A percentile compares a stretch with the other conserved stretches of the same genome.
These are phyloP conservation scores for Pugionium dolabratum DNA, from an alignment of 345 rosid genomes.

Conservation along the genomic window DNA sequence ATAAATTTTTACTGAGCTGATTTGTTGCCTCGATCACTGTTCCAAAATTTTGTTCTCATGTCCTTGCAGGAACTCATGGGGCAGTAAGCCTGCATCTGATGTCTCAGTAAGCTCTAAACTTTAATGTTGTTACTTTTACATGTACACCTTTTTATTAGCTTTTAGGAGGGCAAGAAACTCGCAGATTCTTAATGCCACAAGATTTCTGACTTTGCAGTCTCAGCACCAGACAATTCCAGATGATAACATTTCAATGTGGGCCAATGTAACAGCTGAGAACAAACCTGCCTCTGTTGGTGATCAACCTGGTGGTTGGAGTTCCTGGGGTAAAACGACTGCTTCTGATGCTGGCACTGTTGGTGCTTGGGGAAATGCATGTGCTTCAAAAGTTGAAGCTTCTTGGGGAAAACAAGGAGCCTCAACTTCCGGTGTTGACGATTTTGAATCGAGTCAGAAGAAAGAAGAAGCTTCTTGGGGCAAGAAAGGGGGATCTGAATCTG, in stretches of 20 bases:
- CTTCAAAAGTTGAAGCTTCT: constrained; percentile 43
- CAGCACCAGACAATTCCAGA: constrained; percentile 26
- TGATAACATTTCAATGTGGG: constrained; percentile 46
- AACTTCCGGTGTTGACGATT: constrained; percentile 38
- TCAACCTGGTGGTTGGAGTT: constrained; percentile 48
- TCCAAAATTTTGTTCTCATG: constrained; percentile 5
- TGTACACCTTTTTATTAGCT: constrained; percentile 9
- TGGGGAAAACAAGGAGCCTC: constrained; percentile 47
- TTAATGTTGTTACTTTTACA: background rate
- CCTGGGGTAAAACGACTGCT: constrained; percentile 57
- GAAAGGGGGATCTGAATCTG: constrained; percentile 30
- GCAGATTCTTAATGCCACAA: constrained; percentile 13
- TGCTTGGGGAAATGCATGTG: constrained; percentile 52
- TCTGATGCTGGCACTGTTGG: constrained; percentile 43
- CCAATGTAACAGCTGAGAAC: constrained; percentile 45
- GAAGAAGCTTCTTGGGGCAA: constrained; percentile 41
- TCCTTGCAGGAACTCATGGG: constrained; percentile 35
- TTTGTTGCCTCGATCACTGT: background rate
- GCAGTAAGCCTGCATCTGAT: constrained; percentile 37
- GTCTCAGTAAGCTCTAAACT: constrained; percentile 16
- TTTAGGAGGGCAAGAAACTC: background rate
- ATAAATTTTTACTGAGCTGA: background rate
- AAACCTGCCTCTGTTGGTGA: constrained; percentile 40
- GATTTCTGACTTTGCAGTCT: constrained; percentile 23
- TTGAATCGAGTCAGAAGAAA: background rate